Conservation (phyloP, 179 eudicot genomes). For the Beta lomatogona region DNA sequence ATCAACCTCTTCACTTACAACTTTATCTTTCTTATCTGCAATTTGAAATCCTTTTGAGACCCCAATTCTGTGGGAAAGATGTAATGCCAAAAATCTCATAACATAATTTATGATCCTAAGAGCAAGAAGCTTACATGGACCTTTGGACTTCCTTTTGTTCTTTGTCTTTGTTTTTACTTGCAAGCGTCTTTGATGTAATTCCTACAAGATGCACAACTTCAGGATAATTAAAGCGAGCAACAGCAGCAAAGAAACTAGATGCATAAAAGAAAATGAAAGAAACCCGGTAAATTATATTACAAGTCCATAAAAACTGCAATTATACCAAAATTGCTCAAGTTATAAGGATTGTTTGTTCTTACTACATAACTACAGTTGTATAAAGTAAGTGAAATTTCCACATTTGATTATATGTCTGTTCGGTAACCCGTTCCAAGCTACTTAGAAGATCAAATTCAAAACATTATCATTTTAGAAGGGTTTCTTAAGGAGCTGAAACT, state of each 20-base stretch:
- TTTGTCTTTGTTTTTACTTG: constrained; percentile 33
- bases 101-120: background rate
- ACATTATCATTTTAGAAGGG: too few species aligned
- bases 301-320: background rate
- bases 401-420: too few species aligned
- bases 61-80: background rate
- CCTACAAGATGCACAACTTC: constrained; percentile 29
- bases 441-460: too few species aligned
- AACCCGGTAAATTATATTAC: background rate
- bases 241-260: background rate
- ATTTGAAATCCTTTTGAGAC: background rate
- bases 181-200: constrained; percentile 44
- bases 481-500: too few species aligned
- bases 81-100: background rate
- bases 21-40: constrained; percentile 23
- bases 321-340: background rate
- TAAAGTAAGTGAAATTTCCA: background rate
- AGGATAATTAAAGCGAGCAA: constrained; percentile 1
- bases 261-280: background rate
- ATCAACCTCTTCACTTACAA: constrained; percentile 8
- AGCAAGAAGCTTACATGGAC: constrained; percentile 2
- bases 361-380: too few species aligned
- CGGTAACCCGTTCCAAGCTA: too few species aligned
- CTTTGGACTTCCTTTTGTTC: constrained; percentile 36
- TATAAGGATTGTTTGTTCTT: background rate